phyloP scores from a whole-genome alignment of 2,329 filamentous ascomycete species.

The Blastomyces silverae region DNA sequence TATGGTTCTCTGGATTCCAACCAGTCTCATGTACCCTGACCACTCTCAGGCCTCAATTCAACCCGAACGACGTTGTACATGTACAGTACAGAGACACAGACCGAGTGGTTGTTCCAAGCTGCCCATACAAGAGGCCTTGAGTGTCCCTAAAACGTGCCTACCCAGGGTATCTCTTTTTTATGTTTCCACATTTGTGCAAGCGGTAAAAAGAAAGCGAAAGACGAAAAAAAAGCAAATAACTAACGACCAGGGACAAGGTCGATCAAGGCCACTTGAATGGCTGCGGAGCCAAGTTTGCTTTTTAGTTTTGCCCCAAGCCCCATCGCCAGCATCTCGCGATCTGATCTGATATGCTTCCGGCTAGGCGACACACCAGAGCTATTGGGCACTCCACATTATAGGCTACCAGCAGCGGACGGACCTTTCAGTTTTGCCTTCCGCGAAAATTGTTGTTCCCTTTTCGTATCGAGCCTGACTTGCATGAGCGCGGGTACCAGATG shows the following conservation, averaged over 20 bases:
- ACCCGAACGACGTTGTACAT: slow-evolving; percentile 3
- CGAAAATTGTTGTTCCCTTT: slow-evolving; percentile 10
- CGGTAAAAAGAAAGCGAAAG: background rate
- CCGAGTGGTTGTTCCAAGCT: background rate
- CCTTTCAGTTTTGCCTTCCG: slow-evolving; percentile 7
- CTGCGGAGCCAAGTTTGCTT: slow-evolving; percentile 4
- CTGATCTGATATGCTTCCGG: slow-evolving; percentile 14
- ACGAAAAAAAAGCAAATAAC: slow-evolving; percentile 1
- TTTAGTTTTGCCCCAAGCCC: slow-evolving; percentile 9
- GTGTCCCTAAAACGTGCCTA: background rate
- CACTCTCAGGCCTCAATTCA: background rate
- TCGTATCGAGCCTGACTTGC: slow-evolving; percentile 4
- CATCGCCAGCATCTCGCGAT: slow-evolving; percentile 10
- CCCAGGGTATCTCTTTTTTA: background rate
- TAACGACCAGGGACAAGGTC: slow-evolving; percentile 4
- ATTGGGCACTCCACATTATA: slow-evolving; percentile 5
- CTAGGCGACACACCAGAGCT: slow-evolving; percentile 1
- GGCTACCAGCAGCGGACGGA: slow-evolving; percentile 6
- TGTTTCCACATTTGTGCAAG: background rate
- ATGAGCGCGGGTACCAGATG: slow-evolving; percentile 7
- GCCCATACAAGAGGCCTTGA: background rate
- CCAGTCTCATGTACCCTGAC: background rate
- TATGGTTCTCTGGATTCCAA: slow-evolving; percentile 8
- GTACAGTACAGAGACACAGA: slow-evolving; percentile 1
- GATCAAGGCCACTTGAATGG: slow-evolving; percentile 5